Evolutionary conservation across 2,329 filamentous ascomycete species (phyloP).

Genomic region (Aschersonia sp.): DNA sequence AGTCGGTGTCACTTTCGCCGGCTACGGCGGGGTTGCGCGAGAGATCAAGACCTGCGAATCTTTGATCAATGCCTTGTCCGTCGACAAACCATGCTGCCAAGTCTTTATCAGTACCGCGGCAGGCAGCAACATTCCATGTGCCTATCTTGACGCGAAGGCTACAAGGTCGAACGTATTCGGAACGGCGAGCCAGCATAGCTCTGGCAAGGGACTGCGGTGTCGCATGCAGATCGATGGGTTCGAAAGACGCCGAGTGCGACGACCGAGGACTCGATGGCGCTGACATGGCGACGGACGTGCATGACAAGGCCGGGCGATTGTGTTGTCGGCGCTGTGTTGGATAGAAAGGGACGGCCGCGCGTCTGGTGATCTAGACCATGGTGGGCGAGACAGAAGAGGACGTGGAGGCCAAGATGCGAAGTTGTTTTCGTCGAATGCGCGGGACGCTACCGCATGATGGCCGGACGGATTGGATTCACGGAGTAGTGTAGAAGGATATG

Average conservation of each 20-base stretch:
- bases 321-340: slow-evolving; percentile 10
- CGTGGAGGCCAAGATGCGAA: not conserved
- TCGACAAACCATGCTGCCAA: slow-evolving; percentile 78
- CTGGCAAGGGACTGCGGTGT: slow-evolving; percentile 45
- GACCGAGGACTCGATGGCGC: slow-evolving; percentile 15
- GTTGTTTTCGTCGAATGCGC: not conserved
- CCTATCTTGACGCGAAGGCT: slow-evolving; percentile 78
- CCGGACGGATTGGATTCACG: no score
- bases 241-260: slow-evolving; percentile 19
- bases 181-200: slow-evolving; percentile 55
- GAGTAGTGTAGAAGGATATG: no score
- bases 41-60: slow-evolving; percentile 40
- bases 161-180: slow-evolving; percentile 66
- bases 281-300: slow-evolving; percentile 9
- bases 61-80: slow-evolving; percentile 54
- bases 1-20: slow-evolving; percentile 11
- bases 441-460: not conserved
- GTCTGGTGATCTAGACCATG: slow-evolving; percentile 19
- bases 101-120: slow-evolving; percentile 76
- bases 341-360: slow-evolving; percentile 7
- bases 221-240: slow-evolving; percentile 27
- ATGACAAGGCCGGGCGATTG: slow-evolving; percentile 7
- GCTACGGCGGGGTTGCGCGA: slow-evolving; percentile 23
- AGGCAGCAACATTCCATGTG: slow-evolving; percentile 86
- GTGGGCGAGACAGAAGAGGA: slow-evolving; percentile 3